Percentiles rank a stretch among this genome's conserved stretches.
These are phyloP conservation scores for Gentiana dahurica DNA, from an alignment of 257 asterid species.

Conservation along the genomic window DNA sequence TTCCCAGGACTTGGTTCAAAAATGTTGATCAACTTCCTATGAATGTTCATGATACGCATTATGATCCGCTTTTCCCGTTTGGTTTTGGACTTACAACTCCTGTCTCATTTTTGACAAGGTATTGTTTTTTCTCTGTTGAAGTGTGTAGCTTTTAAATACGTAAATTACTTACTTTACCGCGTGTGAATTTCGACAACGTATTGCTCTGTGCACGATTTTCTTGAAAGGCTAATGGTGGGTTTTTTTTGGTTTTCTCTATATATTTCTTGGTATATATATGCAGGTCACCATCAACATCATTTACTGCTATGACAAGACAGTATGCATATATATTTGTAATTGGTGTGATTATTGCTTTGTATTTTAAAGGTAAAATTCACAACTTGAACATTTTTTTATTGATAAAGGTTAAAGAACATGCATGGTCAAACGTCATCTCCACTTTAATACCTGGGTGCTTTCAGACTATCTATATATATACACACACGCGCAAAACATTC, in stretches of 20 bases:
- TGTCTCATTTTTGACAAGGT: constrained; percentile 40
- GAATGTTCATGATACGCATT: constrained; percentile 59
- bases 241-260: neutral
- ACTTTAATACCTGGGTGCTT: neutral
- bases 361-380: constrained; percentile 32
- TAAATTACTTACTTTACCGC: neutral
- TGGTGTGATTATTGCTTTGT: constrained; percentile 29
- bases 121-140: neutral
- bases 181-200: no score
- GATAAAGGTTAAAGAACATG: neutral
- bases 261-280: neutral
- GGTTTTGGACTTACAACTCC: constrained; percentile 56
- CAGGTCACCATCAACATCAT: constrained; percentile 38
- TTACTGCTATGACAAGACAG: constrained; percentile 26
- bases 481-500: no score
- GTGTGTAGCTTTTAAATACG: neutral
- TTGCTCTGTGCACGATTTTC: no score
- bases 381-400: constrained; percentile 21
- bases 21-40: constrained; percentile 75
- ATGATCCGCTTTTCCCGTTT: constrained; percentile 66
- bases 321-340: constrained; percentile 19
- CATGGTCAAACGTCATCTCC: neutral
- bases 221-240: neutral
- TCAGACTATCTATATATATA: no score
- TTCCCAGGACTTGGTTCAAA: constrained; percentile 70